Evolutionary conservation across 306 rosid genomes (phyloP).

Genomic region (Gastrolobium bilobum): DNA sequence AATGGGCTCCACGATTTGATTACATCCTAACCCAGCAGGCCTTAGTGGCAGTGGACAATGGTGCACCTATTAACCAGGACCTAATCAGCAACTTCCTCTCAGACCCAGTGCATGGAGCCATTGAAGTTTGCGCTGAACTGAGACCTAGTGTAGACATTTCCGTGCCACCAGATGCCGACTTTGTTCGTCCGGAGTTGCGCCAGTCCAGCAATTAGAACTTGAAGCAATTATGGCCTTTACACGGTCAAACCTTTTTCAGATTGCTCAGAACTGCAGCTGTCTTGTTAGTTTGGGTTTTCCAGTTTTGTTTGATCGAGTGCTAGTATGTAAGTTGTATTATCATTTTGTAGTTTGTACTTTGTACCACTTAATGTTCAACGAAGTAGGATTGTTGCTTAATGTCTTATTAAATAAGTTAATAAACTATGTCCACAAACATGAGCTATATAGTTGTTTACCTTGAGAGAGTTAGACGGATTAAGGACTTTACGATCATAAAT

Average conservation of each 20-base stretch:
- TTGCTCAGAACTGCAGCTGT: conserved; percentile 19
- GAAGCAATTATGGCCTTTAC: conserved; percentile 14
- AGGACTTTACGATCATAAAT: neutral
- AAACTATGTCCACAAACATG: neutral
- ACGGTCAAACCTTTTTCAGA: conserved; percentile 26
- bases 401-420: neutral
- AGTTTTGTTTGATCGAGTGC: conserved; percentile 40
- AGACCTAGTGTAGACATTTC: conserved; percentile 96
- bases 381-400: neutral
- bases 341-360: neutral
- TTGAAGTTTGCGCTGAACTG: conserved; percentile 88
- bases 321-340: conserved; percentile 39
- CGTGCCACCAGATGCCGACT: conserved; percentile 89
- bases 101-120: conserved; percentile 95
- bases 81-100: conserved; percentile 93
- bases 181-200: conserved; percentile 97
- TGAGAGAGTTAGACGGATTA: neutral
- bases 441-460: neutral
- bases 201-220: conserved; percentile 59
- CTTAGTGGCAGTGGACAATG: conserved; percentile 86
- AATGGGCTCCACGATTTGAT: conserved; percentile 98
- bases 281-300: conserved; percentile 1
- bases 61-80: conserved; percentile 73
- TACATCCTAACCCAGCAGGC: conserved; percentile 94
- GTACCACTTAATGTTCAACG: neutral